phyloP scores from a whole-genome alignment of 371 early-diverging fungal species.

The Paraphysoderma sedebokerense region DNA sequence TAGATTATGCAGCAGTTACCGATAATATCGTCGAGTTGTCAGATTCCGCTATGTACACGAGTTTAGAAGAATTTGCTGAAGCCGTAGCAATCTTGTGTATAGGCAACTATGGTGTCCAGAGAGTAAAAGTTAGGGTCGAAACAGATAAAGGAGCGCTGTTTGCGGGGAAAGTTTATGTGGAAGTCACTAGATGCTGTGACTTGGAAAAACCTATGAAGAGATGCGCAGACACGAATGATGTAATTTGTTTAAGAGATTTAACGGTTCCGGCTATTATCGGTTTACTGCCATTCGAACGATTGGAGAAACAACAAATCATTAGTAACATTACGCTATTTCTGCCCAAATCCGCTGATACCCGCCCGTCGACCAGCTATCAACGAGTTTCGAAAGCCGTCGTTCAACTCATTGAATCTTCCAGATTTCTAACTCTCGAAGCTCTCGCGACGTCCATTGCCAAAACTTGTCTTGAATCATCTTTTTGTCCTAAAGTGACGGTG shows the following conservation, averaged over 20 bases:
- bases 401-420: slow-evolving; percentile 30
- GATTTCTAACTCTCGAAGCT: slow-evolving; percentile 30
- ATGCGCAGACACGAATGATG: slow-evolving; percentile 26
- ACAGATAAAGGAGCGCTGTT: too few relatives aligned
- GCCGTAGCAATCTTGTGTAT: too few relatives aligned
- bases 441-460: slow-evolving; percentile 19
- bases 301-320: slow-evolving; percentile 77
- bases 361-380: slow-evolving; percentile 53
- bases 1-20: too few relatives aligned
- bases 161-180: too few relatives aligned
- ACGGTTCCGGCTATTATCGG: slow-evolving; percentile 75
- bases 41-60: too few relatives aligned
- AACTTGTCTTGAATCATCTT: slow-evolving; percentile 11
- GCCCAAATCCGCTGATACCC: slow-evolving; percentile 29
- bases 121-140: too few relatives aligned
- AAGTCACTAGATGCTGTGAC: too few relatives aligned
- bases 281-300: slow-evolving; percentile 88
- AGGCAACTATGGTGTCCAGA: too few relatives aligned
- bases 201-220: too few relatives aligned
- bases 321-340: slow-evolving; percentile 60
- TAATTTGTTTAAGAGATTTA: slow-evolving; percentile 64
- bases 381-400: slow-evolving; percentile 64
- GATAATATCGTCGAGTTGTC: too few relatives aligned
- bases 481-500: slow-evolving; percentile 36
- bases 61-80: too few relatives aligned